Percentiles rank a stretch among this genome's conserved stretches.
Conservation (phyloP, 306 rosid genomes). For the Corylus americana region DNA sequence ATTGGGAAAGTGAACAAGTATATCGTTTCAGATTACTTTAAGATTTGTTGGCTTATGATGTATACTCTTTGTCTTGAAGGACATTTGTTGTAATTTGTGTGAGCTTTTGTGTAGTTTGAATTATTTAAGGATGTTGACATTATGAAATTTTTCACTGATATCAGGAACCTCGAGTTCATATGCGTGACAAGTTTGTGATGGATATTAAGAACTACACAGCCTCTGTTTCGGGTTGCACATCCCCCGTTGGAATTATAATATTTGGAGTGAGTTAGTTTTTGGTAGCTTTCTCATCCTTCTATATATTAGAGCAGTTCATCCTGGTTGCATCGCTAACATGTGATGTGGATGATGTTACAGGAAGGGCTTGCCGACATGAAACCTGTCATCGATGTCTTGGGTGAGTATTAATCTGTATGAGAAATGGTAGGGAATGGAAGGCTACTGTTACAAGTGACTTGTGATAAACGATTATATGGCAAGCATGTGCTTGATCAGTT, state of each 20-base stretch:
- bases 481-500: background rate
- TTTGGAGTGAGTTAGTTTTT: constrained; percentile 55
- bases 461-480: background rate
- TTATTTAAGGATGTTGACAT: background rate
- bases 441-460: background rate
- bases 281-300: background rate
- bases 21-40: background rate
- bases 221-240: constrained; percentile 38
- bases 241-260: constrained; percentile 46
- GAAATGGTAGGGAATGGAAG: background rate
- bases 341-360: constrained; percentile 30
- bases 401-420: constrained; percentile 32
- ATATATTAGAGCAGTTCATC: background rate
- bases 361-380: constrained; percentile 45
- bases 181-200: constrained; percentile 32
- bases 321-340: background rate
- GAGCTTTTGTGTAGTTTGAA: constrained; percentile 11
- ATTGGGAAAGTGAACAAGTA: background rate
- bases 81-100: background rate
- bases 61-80: background rate
- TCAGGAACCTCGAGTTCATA: constrained; percentile 25
- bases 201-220: constrained; percentile 39
- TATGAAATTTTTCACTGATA: background rate
- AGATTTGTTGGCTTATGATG: background rate
- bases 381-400: constrained; percentile 35